Percentiles rank a stretch among this genome's conserved stretches.
Conservation (phyloP, 1,139 yeast species). For the Hansenula lynferdii region DNA sequence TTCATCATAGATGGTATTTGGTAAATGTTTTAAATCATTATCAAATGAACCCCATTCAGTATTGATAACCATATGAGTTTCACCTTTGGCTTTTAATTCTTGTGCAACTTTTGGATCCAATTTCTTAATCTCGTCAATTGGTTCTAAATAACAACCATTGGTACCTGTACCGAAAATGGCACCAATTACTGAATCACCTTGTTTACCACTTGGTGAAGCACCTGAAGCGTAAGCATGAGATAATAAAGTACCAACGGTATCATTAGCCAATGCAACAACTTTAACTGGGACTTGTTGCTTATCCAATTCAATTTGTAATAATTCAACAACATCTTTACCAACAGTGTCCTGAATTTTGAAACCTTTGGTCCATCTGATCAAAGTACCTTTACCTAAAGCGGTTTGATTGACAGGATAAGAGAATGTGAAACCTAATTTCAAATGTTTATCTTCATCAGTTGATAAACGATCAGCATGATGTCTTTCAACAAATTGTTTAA, state of each 20-base stretch:
- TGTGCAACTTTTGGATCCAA: conserved; percentile 41
- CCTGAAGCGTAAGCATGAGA: conserved; percentile 72
- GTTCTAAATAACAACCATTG: conserved; percentile 88
- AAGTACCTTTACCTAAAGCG: conserved; percentile 67
- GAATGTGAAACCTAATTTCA: conserved; percentile 87
- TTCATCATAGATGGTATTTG: conserved; percentile 69
- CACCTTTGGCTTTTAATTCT: conserved; percentile 38
- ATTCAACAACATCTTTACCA: conserved; percentile 71
- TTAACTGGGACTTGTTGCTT: conserved; percentile 54
- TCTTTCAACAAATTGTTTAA: conserved; percentile 54
- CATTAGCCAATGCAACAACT: conserved; percentile 88
- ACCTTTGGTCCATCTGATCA: conserved; percentile 95
- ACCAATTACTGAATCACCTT: conserved; percentile 70
- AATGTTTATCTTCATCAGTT: conserved; percentile 24
- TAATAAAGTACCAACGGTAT: conserved; percentile 88
- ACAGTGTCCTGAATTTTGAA: conserved; percentile 81
- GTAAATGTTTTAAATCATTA: conserved; percentile 65
- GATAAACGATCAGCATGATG: conserved; percentile 49
- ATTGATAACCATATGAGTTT: conserved; percentile 79
- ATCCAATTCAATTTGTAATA: conserved; percentile 68
- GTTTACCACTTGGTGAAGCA: conserved; percentile 51
- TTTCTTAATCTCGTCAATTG: conserved; percentile 65
- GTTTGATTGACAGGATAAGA: conserved; percentile 90
- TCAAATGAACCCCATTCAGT: conserved; percentile 99
- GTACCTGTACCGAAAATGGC: conserved; percentile 96